Evolutionary conservation across 2,329 filamentous ascomycete species (phyloP).

Genomic region (Chaetomiaceae sp.): DNA sequence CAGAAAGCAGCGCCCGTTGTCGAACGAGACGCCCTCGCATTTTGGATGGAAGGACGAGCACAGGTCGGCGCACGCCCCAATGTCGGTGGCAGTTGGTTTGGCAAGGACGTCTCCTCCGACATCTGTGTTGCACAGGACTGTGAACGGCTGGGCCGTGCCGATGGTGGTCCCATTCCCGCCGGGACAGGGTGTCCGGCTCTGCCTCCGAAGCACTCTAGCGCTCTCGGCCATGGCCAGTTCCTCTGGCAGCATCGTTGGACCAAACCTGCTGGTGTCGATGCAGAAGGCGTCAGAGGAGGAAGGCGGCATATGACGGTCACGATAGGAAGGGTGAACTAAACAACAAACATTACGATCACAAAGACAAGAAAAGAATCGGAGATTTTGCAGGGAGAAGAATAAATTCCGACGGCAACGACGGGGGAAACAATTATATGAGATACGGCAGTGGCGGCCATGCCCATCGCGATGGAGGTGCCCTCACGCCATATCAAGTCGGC

Average conservation of each 20-base stretch:
- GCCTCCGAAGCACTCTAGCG: slow-evolving; percentile 4
- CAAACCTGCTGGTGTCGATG: slow-evolving; percentile 12
- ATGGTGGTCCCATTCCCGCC: slow-evolving; percentile 26
- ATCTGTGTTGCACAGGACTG: slow-evolving; percentile 24
- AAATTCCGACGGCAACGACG: background rate
- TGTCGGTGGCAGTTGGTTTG: slow-evolving; percentile 18
- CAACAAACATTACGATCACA: slow-evolving; percentile 4
- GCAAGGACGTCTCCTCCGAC: slow-evolving; percentile 22
- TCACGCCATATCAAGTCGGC: too few species aligned
- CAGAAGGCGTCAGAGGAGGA: background rate
- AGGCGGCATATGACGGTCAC: background rate
- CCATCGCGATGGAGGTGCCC: slow-evolving; percentile 15
- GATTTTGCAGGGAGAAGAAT: background rate
- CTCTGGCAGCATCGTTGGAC: slow-evolving; percentile 13
- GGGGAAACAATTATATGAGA: background rate
- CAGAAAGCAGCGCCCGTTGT: slow-evolving; percentile 26
- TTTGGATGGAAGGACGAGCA: slow-evolving; percentile 29
- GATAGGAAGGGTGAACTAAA: background rate
- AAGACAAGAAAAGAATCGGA: background rate
- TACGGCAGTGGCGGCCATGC: background rate
- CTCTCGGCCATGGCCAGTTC: slow-evolving; percentile 5
- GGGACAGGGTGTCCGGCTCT: slow-evolving; percentile 20
- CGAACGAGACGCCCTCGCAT: slow-evolving; percentile 26
- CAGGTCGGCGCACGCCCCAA: slow-evolving; percentile 25
- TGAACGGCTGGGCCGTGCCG: slow-evolving; percentile 25